phyloP scores from a whole-genome alignment of 257 asterid genomes.

The Echites panduratus region DNA sequence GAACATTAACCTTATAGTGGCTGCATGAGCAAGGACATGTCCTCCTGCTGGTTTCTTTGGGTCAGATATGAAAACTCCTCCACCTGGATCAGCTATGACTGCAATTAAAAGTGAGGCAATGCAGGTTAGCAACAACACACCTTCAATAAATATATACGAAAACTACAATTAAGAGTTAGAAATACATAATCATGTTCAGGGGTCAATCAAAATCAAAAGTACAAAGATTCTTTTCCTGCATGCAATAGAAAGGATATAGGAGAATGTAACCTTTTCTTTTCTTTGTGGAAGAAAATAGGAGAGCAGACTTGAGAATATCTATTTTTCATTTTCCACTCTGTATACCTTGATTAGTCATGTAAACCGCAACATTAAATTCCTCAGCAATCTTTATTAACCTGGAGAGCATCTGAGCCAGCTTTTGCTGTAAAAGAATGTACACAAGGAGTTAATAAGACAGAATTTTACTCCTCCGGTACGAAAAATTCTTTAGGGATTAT shows the following conservation, averaged over 20 bases:
- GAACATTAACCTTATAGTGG: conserved; percentile 92
- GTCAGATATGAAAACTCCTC: conserved; percentile 94
- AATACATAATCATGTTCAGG: not conserved
- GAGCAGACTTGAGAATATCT: not conserved
- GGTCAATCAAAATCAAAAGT: not conserved
- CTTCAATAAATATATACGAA: not conserved
- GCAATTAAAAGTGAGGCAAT: conserved; percentile 31
- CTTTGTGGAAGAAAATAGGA: not conserved
- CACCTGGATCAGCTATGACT: conserved; percentile 99
- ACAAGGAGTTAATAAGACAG: conserved; percentile 10
- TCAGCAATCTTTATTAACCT: conserved; percentile 90
- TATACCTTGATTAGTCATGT: conserved; percentile 97
- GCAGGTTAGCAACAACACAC: conserved; percentile 5
- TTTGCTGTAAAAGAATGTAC: conserved; percentile 58
- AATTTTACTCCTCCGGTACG: not conserved
- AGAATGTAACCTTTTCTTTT: too few species aligned
- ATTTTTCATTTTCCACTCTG: not conserved
- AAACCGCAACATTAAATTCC: conserved; percentile 96
- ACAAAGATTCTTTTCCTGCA: not conserved
- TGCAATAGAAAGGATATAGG: not conserved
- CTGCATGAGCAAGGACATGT: conserved; percentile 96
- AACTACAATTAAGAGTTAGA: not conserved
- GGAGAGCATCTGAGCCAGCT: conserved; percentile 98
- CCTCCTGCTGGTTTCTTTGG: conserved; percentile 99
- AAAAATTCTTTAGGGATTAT: conserved; percentile 8